A percentile compares a stretch with the other conserved stretches of the same genome.
phyloP scores from a whole-genome alignment of 805 yeast species.

The Saturnispora quitensis region DNA sequence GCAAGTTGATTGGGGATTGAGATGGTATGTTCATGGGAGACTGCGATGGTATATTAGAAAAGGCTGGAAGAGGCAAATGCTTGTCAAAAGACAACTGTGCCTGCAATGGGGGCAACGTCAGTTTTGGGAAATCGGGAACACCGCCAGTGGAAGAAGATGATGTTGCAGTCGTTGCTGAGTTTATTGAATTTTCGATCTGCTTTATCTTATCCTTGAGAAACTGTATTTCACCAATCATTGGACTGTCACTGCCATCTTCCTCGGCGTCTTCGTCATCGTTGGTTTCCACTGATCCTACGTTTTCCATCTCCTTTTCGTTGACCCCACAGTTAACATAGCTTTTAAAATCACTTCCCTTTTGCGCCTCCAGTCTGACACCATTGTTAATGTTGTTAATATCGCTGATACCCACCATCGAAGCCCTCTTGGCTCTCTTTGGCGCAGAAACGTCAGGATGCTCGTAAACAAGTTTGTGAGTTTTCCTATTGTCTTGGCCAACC shows the following conservation, averaged over 20 bases:
- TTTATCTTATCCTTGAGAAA: conserved; percentile 34
- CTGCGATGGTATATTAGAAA: background rate
- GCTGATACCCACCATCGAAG: background rate
- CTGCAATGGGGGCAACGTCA: background rate
- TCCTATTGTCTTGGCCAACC: background rate
- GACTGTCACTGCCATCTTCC: background rate
- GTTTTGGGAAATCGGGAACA: background rate
- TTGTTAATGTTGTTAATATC: background rate
- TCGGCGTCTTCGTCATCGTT: background rate
- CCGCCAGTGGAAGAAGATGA: background rate
- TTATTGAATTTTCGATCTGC: conserved; percentile 36
- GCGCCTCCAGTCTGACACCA: background rate
- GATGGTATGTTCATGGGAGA: background rate
- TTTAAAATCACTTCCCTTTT: background rate
- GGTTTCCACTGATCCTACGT: background rate
- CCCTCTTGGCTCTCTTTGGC: background rate
- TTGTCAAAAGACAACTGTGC: background rate
- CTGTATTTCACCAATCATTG: conserved; percentile 25
- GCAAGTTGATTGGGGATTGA: background rate
- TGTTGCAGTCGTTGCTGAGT: background rate
- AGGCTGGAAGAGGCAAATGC: background rate
- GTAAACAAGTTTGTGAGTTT: background rate
- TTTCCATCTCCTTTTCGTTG: no score
- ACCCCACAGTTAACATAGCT: background rate
- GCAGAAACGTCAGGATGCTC: background rate